Percentiles rank a stretch among this genome's conserved stretches.
These are phyloP conservation scores for Aechmea fasciata DNA, from an alignment of 176 grass and related monocot genomes.

Conservation along the genomic window DNA sequence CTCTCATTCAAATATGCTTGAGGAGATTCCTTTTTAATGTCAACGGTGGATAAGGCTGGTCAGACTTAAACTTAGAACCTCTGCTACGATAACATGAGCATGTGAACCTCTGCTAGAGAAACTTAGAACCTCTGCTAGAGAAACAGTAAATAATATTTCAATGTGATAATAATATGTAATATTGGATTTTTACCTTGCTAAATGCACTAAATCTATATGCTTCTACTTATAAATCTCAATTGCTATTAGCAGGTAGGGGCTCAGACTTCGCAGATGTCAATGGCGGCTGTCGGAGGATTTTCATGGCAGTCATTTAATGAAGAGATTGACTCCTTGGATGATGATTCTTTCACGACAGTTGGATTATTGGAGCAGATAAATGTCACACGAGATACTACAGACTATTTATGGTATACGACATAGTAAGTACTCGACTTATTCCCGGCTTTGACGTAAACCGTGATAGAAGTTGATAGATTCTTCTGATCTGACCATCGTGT, in stretches of 20 bases:
- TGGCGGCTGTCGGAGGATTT: conserved; percentile 78
- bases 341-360: conserved; percentile 47
- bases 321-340: conserved; percentile 56
- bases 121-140: too few species aligned
- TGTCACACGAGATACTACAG: conserved; percentile 85
- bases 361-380: conserved; percentile 95
- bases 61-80: too few species aligned
- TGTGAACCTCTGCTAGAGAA: too few species aligned
- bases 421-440: conserved; percentile 42
- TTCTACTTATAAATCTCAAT: not conserved
- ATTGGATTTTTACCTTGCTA: too few species aligned
- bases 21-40: too few species aligned
- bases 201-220: not conserved
- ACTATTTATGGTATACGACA: conserved; percentile 97
- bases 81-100: too few species aligned
- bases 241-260: conserved; percentile 50
- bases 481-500: conserved; percentile 3
- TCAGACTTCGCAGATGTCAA: conserved; percentile 78
- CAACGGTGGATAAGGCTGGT: too few species aligned
- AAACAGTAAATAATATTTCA: too few species aligned
- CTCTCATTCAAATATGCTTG: too few species aligned
- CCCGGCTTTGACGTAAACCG: not conserved
- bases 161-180: too few species aligned
- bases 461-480: not conserved
- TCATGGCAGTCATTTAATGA: conserved; percentile 77